Conservation (phyloP, 441 rosid species). For the Melianthus villosus region DNA sequence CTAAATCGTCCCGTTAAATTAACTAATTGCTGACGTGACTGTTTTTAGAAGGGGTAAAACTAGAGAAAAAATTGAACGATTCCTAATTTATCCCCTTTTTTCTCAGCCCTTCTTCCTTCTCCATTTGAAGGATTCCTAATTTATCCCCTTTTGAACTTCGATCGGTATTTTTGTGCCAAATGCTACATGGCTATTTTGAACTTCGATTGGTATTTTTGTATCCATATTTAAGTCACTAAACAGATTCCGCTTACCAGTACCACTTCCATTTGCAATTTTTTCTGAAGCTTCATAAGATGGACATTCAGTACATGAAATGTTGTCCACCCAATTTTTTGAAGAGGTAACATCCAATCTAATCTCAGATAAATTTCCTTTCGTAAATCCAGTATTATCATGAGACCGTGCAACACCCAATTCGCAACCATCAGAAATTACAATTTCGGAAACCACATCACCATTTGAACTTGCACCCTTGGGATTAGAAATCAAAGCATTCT, state of each 20-base stretch:
- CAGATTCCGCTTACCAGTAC: slow-evolving; percentile 26
- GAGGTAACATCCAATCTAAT: slow-evolving; percentile 26
- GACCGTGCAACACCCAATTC: slow-evolving; percentile 32
- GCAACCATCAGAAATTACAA: slow-evolving; percentile 25
- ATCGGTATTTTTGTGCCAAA: slow-evolving; percentile 25
- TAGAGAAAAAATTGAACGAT: too few relatives aligned
- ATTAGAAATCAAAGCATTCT: slow-evolving; percentile 25
- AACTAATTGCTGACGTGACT: too few relatives aligned
- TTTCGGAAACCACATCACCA: slow-evolving; percentile 38
- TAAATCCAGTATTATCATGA: slow-evolving; percentile 15
- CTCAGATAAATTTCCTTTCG: slow-evolving; percentile 22
- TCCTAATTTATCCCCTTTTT: too few relatives aligned
- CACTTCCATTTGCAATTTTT: slow-evolving; percentile 25
- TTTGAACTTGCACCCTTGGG: slow-evolving; percentile 35
- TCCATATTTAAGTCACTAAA: slow-evolving; percentile 26
- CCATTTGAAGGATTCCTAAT: too few relatives aligned
- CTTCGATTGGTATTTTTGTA: slow-evolving; percentile 24
- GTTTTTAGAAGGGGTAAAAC: too few relatives aligned
- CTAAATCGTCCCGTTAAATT: too few relatives aligned
- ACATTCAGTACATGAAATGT: slow-evolving; percentile 12
- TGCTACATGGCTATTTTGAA: slow-evolving; percentile 20
- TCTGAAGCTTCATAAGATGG: slow-evolving; percentile 21
- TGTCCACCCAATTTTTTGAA: slow-evolving; percentile 22
- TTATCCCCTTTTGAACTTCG: too few relatives aligned
- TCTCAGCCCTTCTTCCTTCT: too few relatives aligned